Conservation (phyloP, 2,329 filamentous ascomycete species). For the Monilinia fructicola region DNA sequence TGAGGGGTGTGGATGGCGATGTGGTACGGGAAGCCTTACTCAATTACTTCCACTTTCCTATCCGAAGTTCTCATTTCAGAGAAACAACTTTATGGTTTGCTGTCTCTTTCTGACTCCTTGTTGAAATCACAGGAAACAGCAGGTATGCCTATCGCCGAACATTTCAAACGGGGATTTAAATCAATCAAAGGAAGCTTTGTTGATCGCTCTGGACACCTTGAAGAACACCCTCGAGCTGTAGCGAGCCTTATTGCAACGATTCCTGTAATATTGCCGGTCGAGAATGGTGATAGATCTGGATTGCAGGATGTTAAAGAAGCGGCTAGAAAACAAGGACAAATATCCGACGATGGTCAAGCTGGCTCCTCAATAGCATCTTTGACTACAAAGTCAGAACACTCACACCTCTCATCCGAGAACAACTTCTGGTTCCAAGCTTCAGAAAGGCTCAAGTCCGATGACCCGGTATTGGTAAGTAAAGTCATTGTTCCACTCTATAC, state of each 20-base stretch:
- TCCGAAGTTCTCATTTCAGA: neutral
- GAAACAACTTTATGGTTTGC: neutral
- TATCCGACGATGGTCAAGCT: neutral
- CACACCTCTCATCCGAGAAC: neutral
- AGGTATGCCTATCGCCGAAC: neutral
- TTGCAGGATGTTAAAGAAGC: neutral
- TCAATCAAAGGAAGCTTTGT: neutral
- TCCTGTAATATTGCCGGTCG: neutral
- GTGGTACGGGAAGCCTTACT: constrained; percentile 5
- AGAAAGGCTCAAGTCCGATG: neutral
- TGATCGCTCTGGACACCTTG: neutral
- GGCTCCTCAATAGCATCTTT: neutral
- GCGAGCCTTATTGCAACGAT: neutral
- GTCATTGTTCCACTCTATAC: neutral
- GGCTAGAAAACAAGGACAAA: neutral
- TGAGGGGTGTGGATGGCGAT: neutral
- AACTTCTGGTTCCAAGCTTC: neutral
- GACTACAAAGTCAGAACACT: neutral
- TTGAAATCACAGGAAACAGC: neutral
- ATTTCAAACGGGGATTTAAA: neutral
- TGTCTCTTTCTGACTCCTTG: neutral
- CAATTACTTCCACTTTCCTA: neutral
- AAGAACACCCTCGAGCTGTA: neutral
- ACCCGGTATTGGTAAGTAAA: neutral
- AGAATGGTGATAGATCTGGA: neutral